A percentile compares a stretch with the other conserved stretches of the same genome.
phyloP scores from a whole-genome alignment of 768 basidiomycete species.

The Chiua virens region DNA sequence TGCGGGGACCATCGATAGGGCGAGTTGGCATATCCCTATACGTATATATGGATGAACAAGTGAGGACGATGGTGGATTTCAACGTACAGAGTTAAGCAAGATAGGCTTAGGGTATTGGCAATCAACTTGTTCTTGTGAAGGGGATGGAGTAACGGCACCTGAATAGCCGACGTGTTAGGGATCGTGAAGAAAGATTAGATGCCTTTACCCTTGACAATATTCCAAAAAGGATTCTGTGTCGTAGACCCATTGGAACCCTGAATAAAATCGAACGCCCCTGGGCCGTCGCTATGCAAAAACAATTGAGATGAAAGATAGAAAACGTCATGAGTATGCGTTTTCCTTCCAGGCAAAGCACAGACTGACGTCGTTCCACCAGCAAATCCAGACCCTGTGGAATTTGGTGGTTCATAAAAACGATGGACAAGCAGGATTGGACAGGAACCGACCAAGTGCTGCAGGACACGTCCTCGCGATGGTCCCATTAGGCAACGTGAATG shows the following conservation, averaged over 20 bases:
- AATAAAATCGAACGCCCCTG: constrained; percentile 75
- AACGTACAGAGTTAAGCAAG: constrained; percentile 56
- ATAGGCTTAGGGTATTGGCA: constrained; percentile 82
- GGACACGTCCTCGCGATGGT: constrained; percentile 70
- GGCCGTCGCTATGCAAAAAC: constrained; percentile 51
- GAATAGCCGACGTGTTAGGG: not conserved
- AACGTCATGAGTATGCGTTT: not conserved
- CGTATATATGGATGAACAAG: constrained; percentile 19
- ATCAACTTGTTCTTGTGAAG: constrained; percentile 57
- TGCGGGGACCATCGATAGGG: constrained; percentile 78
- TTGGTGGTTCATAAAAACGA: not conserved
- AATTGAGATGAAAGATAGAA: not conserved
- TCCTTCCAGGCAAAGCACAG: not conserved
- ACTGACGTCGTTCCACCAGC: constrained; percentile 79
- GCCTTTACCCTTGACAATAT: constrained; percentile 63
- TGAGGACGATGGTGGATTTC: not conserved
- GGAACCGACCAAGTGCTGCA: constrained; percentile 65
- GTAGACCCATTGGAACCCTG: constrained; percentile 68
- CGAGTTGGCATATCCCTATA: constrained; percentile 55
- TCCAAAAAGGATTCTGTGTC: constrained; percentile 77
- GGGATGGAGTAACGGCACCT: constrained; percentile 57
- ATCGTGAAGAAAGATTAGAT: not conserved
- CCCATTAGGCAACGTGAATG: constrained; percentile 65
- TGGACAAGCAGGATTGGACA: not conserved
- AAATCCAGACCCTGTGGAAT: constrained; percentile 60